Evolutionary conservation across 1,284 basidiomycete genomes (phyloP).

Genomic region (Somion occarium): DNA sequence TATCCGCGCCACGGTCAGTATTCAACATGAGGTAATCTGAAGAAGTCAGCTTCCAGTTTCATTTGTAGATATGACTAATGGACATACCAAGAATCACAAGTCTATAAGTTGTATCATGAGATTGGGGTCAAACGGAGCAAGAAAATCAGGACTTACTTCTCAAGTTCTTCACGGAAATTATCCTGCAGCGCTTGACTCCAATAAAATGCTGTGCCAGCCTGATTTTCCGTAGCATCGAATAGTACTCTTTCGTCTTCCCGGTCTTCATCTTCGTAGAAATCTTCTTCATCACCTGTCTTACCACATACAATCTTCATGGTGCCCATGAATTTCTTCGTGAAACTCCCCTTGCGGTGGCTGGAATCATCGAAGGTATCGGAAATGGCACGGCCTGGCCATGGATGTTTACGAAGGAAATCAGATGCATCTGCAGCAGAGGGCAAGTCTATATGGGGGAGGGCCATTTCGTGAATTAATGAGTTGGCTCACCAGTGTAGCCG

Average conservation of each 20-base stretch:
- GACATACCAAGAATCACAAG: conserved; percentile 73
- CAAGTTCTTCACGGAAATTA: conserved; percentile 81
- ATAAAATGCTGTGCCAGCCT: conserved; percentile 61
- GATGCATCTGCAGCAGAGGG: conserved; percentile 62
- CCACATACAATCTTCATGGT: conserved; percentile 76
- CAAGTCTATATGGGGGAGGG: not conserved
- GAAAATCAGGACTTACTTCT: conserved; percentile 53
- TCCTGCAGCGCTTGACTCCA: conserved; percentile 77
- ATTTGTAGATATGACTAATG: not conserved
- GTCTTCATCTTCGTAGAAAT: conserved; percentile 59
- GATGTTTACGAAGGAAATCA: conserved; percentile 80
- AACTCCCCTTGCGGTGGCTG: conserved; percentile 59
- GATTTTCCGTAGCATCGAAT: conserved; percentile 59
- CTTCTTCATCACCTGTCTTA: conserved; percentile 68
- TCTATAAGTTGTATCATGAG: conserved; percentile 30
- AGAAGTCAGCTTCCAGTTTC: not conserved
- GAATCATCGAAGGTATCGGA: conserved; percentile 83
- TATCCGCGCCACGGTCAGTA: conserved; percentile 80
- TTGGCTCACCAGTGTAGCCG: conserved; percentile 65
- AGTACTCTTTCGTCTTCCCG: conserved; percentile 65
- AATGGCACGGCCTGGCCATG: conserved; percentile 84
- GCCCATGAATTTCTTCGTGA: conserved; percentile 60
- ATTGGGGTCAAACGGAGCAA: not conserved
- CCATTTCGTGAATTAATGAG: not conserved
- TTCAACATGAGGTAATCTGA: conserved; percentile 84